A percentile compares a stretch with the other conserved stretches of the same genome.
Conservation (phyloP, 371 early-diverging fungal species). For the Saksenaea oblongispora region DNA sequence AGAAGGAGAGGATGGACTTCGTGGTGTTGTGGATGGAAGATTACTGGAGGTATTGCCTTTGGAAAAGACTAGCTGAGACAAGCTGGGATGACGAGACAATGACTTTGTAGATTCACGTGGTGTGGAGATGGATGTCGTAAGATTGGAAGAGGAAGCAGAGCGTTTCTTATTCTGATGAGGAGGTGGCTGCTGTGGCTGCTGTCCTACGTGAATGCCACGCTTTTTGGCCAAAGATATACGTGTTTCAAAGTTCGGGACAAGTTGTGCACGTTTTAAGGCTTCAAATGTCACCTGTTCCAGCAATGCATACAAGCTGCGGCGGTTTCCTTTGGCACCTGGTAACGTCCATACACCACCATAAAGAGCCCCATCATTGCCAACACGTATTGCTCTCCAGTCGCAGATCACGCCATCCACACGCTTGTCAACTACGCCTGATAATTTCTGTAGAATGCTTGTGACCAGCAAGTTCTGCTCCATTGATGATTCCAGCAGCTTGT, state of each 20-base stretch:
- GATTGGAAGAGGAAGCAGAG: slow-evolving; percentile 14
- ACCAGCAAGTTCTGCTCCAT: slow-evolving; percentile 51
- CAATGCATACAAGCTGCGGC: slow-evolving; percentile 45
- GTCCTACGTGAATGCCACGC: slow-evolving; percentile 31
- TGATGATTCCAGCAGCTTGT: slow-evolving; percentile 43
- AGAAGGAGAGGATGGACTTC: slow-evolving; percentile 32
- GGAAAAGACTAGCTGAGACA: slow-evolving; percentile 39
- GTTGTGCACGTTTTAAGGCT: slow-evolving; percentile 50
- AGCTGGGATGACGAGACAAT: slow-evolving; percentile 22
- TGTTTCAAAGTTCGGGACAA: slow-evolving; percentile 55
- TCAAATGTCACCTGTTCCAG: slow-evolving; percentile 55
- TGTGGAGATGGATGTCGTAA: slow-evolving; percentile 14
- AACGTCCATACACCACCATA: slow-evolving; percentile 53
- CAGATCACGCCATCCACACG: slow-evolving; percentile 54
- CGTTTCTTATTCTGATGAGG: slow-evolving; percentile 17
- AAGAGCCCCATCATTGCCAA: slow-evolving; percentile 43
- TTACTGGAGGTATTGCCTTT: slow-evolving; percentile 20
- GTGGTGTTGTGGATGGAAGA: slow-evolving; percentile 19
- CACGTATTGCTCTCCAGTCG: slow-evolving; percentile 51
- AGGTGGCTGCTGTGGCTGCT: slow-evolving; percentile 12
- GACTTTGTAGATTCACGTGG: slow-evolving; percentile 11
- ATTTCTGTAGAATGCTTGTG: slow-evolving; percentile 51
- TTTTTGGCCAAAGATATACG: slow-evolving; percentile 51
- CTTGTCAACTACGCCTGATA: slow-evolving; percentile 49
- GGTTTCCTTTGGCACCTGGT: slow-evolving; percentile 35